Base-by-base conservation (phyloP, 176 grass and related monocot species). In the Poa pratensis region DNA sequence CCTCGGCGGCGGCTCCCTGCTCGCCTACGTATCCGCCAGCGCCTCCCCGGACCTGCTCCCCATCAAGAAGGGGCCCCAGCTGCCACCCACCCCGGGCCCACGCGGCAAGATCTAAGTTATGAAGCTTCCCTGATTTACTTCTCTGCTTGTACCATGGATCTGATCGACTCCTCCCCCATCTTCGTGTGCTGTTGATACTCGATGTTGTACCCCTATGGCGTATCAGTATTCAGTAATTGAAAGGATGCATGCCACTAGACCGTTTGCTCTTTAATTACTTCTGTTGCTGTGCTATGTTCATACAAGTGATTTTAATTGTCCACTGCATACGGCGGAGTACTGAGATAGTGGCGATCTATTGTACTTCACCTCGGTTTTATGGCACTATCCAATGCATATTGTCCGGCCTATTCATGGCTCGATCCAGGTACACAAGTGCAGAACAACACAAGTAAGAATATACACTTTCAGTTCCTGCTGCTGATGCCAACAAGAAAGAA, bases 1-100 rank as follows among this genome's bases (percentile, higher is more conserved):
- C 48, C 50, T 99, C 19, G 91, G 94, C 51, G 91, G 97, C n/a
- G 94, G 87, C 69, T 96, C 87, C 24, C 64, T 84, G 65, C 69
- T 99, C 43, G 97, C 91, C 16, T 99, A 94, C 94, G 80, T 94
- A 24, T 83, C 94, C 73, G 82, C 97, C 12, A 82, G 84, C 15
- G 92, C 87, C 69, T 82, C 97, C 0, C 88, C 91, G 18, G 91
- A 96, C 90, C 46, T 99, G 5, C 86, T 99, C 19, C 97, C 97
- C 19, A 99, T 99, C 90, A 96, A 96, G 97, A 96, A 96, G 90
- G 97, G 97, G 14, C 97, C 97, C 8, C 97, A 99, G 89, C 79
- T 88, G 69, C 96, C 96, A 5, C 96, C 96, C 26, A 49, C 78
- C 64, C 60, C 40, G 10, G 97, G 97, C 5, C 94, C 97, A 11